phyloP scores from a whole-genome alignment of 352 stramenopile species.

The Pythium coloratum region DNA sequence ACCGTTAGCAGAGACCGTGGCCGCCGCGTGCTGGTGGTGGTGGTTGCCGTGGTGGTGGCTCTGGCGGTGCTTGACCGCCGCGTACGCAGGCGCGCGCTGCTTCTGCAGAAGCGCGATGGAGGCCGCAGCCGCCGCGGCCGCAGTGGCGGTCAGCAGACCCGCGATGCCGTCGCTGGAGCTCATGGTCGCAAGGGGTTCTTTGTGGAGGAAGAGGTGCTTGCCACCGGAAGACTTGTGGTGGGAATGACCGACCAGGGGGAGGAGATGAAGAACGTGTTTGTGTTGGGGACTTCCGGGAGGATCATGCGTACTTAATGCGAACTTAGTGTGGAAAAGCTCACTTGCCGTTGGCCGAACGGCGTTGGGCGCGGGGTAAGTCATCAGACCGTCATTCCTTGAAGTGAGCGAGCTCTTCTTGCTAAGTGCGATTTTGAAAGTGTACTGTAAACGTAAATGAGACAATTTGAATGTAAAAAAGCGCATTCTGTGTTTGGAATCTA shows the following conservation, averaged over 20 bases:
- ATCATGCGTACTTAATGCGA: not conserved
- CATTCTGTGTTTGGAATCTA: too few species aligned
- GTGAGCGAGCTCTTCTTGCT: too few species aligned
- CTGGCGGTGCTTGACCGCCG: conserved; percentile 23
- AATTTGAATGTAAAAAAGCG: too few species aligned
- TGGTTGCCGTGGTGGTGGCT: conserved; percentile 25
- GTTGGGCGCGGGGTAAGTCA: not conserved
- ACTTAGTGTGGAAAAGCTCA: not conserved
- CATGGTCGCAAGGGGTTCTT: not conserved
- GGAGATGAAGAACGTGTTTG: not conserved
- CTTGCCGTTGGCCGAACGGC: too few species aligned
- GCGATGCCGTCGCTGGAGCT: conserved; percentile 28
- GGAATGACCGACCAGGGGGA: not conserved
- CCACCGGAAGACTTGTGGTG: conserved; percentile 1
- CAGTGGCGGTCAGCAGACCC: conserved; percentile 46
- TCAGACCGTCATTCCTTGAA: not conserved
- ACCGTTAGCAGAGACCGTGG: not conserved
- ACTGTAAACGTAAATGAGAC: too few species aligned
- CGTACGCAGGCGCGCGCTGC: conserved; percentile 44
- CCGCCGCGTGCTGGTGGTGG: conserved; percentile 9
- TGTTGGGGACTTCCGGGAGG: too few species aligned
- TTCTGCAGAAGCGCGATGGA: conserved; percentile 64
- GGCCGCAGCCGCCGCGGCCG: conserved; percentile 46
- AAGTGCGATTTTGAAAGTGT: too few species aligned
- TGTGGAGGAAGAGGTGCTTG: not conserved